Conservation (phyloP, 768 basidiomycete species). For the Lactarius quietus region DNA sequence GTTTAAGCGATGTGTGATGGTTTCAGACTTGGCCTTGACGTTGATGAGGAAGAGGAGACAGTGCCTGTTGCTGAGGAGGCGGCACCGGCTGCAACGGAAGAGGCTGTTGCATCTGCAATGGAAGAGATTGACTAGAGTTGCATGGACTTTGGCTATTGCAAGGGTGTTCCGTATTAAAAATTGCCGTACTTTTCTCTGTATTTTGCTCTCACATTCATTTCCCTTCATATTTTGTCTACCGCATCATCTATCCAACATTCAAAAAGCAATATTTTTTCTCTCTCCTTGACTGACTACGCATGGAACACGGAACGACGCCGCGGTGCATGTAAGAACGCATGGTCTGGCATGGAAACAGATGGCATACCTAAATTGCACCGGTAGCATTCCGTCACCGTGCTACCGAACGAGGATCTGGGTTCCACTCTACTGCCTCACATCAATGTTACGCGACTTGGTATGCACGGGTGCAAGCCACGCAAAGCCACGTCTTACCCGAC, state of each 20-base stretch:
- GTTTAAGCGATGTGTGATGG: slow-evolving; percentile 13
- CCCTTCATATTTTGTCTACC: slow-evolving; percentile 11
- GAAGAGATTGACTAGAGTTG: slow-evolving; percentile 86
- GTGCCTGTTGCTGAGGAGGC: slow-evolving; percentile 44
- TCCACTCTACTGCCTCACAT: slow-evolving; percentile 19
- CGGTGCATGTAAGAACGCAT: background rate
- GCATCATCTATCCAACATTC: slow-evolving; percentile 18
- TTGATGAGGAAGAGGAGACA: slow-evolving; percentile 52
- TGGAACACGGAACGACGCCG: slow-evolving; percentile 3
- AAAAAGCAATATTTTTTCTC: slow-evolving; percentile 13
- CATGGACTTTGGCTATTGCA: slow-evolving; percentile 5
- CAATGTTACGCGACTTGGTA: slow-evolving; percentile 1
- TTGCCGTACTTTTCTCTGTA: slow-evolving; percentile 16
- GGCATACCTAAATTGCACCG: background rate
- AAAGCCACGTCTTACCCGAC: slow-evolving; percentile 6
- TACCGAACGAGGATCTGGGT: slow-evolving; percentile 5
- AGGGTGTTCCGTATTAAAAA: slow-evolving; percentile 16
- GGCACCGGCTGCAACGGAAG: slow-evolving; percentile 52
- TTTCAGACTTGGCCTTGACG: slow-evolving; percentile 74
- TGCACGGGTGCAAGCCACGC: slow-evolving; percentile 7
- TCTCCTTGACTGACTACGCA: background rate
- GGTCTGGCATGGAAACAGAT: background rate
- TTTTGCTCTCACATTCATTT: slow-evolving; percentile 16
- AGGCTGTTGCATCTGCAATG: slow-evolving; percentile 78
- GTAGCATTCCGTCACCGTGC: slow-evolving; percentile 1